These are phyloP conservation scores for Eragrostis tef DNA, from an alignment of 202 grass and related monocot genomes.

Conservation along the genomic window DNA sequence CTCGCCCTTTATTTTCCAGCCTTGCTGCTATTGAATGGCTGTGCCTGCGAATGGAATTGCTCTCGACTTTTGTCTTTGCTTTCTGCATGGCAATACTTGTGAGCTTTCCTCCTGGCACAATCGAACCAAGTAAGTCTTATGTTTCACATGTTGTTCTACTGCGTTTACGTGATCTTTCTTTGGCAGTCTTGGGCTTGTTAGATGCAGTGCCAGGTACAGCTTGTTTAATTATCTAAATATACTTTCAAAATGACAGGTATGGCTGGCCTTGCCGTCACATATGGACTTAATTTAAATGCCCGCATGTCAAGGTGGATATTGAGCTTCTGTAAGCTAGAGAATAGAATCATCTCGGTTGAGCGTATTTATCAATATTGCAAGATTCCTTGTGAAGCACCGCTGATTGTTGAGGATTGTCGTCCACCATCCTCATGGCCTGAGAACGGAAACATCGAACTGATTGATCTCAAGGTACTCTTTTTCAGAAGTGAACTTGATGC, in stretches of 20 bases:
- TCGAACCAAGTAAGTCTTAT: slow-evolving; percentile 92
- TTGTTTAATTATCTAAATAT: slow-evolving; percentile 30
- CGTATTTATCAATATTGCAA: slow-evolving; percentile 96
- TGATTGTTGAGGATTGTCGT: slow-evolving; percentile 62
- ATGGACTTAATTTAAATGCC: slow-evolving; percentile 94
- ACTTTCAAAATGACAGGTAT: slow-evolving; percentile 70
- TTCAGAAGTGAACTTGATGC: background rate
- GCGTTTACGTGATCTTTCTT: slow-evolving; percentile 5
- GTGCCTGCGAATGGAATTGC: slow-evolving; percentile 92
- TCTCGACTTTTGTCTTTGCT: slow-evolving; percentile 93
- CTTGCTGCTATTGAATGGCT: slow-evolving; percentile 99
- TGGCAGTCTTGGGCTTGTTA: slow-evolving; percentile 21
- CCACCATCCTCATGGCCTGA: slow-evolving; percentile 74
- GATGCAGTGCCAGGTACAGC: background rate
- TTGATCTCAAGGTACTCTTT: slow-evolving; percentile 82
- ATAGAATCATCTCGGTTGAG: slow-evolving; percentile 96
- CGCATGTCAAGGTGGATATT: slow-evolving; percentile 97
- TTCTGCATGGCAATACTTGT: slow-evolving; percentile 98
- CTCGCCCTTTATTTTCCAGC: slow-evolving; percentile 94
- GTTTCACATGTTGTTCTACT: slow-evolving; percentile 23
- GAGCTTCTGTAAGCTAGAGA: slow-evolving; percentile 99
- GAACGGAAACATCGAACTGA: slow-evolving; percentile 78
- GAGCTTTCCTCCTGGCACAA: slow-evolving; percentile 95
- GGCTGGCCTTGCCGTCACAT: slow-evolving; percentile 95
- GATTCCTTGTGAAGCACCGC: slow-evolving; percentile 81